Evolutionary conservation across 23 red algal species (phyloP), one percentile per base, ranked within the genome.

Genomic region (Gracilaria domingensis): DNA sequence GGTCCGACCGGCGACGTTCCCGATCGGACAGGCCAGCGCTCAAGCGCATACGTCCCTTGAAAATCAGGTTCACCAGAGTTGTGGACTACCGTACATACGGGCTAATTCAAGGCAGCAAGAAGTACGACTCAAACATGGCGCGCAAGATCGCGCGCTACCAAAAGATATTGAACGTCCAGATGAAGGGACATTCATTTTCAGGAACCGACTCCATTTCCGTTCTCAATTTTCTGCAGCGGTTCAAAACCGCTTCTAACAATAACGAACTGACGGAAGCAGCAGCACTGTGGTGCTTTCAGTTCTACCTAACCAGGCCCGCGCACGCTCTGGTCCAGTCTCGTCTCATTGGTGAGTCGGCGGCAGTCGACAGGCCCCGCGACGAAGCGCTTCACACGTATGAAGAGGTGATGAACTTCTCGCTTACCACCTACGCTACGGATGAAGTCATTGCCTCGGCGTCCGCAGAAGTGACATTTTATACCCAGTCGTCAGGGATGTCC

Each of bases 41-140:
- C 21, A 12, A 21, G 53, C 53, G 53, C 53, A 77, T 83, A 39
- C 25, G 28, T 0, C 79, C 79, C 0, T 14, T 83, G 48, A 83
- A 33, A 25, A 50, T 59, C 20, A 33, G 26, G 44, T 83, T 83
- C 55, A 57, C 48, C 50, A 30, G 50, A 29, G 47, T 62, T 11
- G 79, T 83, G 79, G 38, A 83, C 25, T 60, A 83, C 13, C 44
- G 53, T 57, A 25, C 79, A n/a, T 83, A 83, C 48, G n/a, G 47
- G 48, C 28, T 83, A 34, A 0, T 26, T 14, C 29, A 83, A 12
- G 11, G 55, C 14, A 47, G 34, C 23, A 25, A 25, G 13, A 33
- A 0, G 79, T 83, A 83, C 45, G 0, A 0, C 0, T 34, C 25
- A 26, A 26, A 36, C 28, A 50, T 83, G 24, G 44, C 1, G 29